A percentile compares a stretch with the other conserved stretches of the same genome.
phyloP scores from a whole-genome alignment of 2,329 filamentous ascomycete genomes.

The Diaporthe ilicicola region DNA sequence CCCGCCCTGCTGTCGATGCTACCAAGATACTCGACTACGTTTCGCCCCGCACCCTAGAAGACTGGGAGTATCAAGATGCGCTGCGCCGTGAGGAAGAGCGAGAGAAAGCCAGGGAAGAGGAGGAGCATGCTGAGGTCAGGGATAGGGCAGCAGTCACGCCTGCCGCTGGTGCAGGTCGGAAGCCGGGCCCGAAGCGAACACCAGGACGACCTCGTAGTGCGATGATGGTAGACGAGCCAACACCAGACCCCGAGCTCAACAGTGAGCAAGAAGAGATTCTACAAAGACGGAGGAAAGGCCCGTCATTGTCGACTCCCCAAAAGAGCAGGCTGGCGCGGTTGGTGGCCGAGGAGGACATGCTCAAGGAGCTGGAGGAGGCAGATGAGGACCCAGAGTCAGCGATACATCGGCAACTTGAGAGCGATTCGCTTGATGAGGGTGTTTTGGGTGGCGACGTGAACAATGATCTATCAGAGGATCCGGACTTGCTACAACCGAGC shows the following conservation, averaged over 20 bases:
- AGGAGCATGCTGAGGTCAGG: neutral
- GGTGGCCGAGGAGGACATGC: conserved; percentile 36
- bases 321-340: conserved; percentile 43
- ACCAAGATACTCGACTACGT: conserved; percentile 65
- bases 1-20: conserved; percentile 55
- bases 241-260: conserved; percentile 26
- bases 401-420: conserved; percentile 41
- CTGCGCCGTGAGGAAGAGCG: conserved; percentile 53
- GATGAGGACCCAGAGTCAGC: conserved; percentile 39
- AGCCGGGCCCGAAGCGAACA: conserved; percentile 24
- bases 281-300: conserved; percentile 42
- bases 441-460: conserved; percentile 16
- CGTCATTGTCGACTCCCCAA: conserved; percentile 50
- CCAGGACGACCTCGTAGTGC: conserved; percentile 31
- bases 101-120: conserved; percentile 36
- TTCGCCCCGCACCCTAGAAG: conserved; percentile 62
- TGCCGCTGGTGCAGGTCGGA: neutral
- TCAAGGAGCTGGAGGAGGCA: conserved; percentile 14
- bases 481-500: neutral
- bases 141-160: neutral
- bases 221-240: neutral
- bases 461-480: conserved; percentile 23
- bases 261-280: conserved; percentile 40
- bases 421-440: conserved; percentile 19
- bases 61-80: conserved; percentile 61